Percentiles rank a stretch among this genome's conserved stretches.
These are phyloP conservation scores for Phytophthora litchii DNA, from an alignment of 352 stramenopile genomes.

Conservation along the genomic window DNA sequence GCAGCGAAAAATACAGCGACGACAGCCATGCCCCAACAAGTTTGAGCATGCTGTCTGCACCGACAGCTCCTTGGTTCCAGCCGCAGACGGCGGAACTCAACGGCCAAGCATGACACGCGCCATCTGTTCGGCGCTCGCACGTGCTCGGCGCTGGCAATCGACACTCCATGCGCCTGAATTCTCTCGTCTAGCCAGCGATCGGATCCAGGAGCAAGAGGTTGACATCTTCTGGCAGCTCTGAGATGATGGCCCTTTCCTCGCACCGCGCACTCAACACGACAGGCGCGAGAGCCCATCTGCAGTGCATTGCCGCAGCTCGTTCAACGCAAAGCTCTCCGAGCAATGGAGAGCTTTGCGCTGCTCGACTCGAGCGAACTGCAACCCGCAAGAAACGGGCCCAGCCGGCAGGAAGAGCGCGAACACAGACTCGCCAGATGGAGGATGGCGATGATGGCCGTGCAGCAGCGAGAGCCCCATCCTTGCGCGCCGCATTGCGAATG, in stretches of 20 bases:
- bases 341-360: conserved; percentile 1
- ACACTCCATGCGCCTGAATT: conserved; percentile 16
- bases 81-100: conserved; percentile 20
- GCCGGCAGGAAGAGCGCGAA: not conserved
- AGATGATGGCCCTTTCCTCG: conserved; percentile 10
- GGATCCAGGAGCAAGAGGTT: too few species aligned
- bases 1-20: conserved; percentile 7
- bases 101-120: conserved; percentile 14
- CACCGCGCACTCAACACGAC: conserved; percentile 14
- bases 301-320: not conserved
- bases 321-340: not conserved
- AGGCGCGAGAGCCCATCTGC: conserved; percentile 5
- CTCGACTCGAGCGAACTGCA: conserved; percentile 21
- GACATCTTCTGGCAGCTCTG: conserved; percentile 18
- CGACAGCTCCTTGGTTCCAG: conserved; percentile 25
- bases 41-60: conserved; percentile 21
- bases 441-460: conserved; percentile 10
- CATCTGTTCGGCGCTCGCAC: conserved; percentile 28
- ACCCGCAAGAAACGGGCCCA: conserved; percentile 30
- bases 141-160: conserved; percentile 30
- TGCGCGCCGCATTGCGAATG: conserved; percentile 18
- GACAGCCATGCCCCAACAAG: not conserved
- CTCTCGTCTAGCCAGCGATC: conserved; percentile 13
- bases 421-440: conserved; percentile 24
- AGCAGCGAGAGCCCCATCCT: conserved; percentile 32